These are phyloP conservation scores for Brasenia schreberi DNA, from an alignment of 164 flowering plant genomes.

Conservation along the genomic window DNA sequence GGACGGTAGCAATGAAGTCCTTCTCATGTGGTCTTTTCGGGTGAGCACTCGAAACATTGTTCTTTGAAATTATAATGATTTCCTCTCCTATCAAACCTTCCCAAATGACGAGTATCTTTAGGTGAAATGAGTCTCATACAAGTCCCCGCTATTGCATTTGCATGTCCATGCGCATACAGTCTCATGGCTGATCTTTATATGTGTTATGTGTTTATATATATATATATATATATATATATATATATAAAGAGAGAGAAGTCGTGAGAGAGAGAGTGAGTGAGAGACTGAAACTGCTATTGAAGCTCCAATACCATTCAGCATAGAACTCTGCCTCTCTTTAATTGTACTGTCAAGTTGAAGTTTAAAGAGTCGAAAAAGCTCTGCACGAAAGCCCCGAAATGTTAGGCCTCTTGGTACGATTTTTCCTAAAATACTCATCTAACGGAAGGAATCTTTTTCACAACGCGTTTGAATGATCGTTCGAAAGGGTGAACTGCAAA, in stretches of 20 bases:
- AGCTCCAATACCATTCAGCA: not conserved
- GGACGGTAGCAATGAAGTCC: conserved; percentile 31
- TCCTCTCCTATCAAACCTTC: not conserved
- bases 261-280: not conserved
- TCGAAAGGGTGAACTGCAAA: too few species aligned
- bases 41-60: conserved; percentile 15
- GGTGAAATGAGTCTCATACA: not conserved
- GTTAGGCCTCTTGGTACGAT: too few species aligned
- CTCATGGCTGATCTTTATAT: not conserved
- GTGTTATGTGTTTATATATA: not conserved
- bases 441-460: too few species aligned
- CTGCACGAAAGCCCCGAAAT: too few species aligned
- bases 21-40: conserved; percentile 53
- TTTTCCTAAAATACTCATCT: too few species aligned
- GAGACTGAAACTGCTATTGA: too few species aligned
- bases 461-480: too few species aligned
- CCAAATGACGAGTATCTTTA: not conserved
- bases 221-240: too few species aligned
- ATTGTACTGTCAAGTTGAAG: not conserved
- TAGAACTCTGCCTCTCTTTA: not conserved
- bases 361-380: not conserved
- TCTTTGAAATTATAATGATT: too few species aligned
- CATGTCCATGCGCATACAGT: not conserved
- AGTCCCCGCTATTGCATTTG: not conserved
- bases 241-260: too few species aligned